phyloP scores from a whole-genome alignment of 2,329 filamentous ascomycete species.

The Ceratocystiopsis minuta region DNA sequence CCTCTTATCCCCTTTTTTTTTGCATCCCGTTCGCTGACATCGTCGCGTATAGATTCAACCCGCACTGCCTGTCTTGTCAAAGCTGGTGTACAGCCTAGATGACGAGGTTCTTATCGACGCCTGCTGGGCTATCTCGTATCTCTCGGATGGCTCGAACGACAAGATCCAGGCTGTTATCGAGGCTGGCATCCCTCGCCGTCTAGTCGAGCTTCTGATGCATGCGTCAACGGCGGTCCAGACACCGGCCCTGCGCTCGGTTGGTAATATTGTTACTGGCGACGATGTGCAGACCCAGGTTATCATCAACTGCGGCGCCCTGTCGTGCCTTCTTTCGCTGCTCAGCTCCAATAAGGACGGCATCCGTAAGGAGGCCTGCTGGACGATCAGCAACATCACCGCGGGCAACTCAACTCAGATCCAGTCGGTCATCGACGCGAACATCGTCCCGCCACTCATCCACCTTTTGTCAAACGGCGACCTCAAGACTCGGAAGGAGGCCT shows the following conservation, averaged over 20 bases:
- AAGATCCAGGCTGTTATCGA: constrained; percentile 99
- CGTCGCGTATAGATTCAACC: constrained; percentile 56
- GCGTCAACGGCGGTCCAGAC: constrained; percentile 97
- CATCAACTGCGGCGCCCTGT: constrained; percentile 91
- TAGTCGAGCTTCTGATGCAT: constrained; percentile 96
- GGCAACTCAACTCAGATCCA: constrained; percentile 98
- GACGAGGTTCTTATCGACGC: constrained; percentile 97
- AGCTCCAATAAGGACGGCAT: constrained; percentile 98
- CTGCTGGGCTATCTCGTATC: constrained; percentile 98
- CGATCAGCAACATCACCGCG: constrained; percentile 96
- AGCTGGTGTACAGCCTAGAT: constrained; percentile 95
- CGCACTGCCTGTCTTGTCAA: constrained; percentile 83
- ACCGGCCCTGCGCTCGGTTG: constrained; percentile 86
- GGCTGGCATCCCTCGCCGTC: constrained; percentile 84
- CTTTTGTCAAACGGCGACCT: constrained; percentile 91
- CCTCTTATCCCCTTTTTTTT: not conserved
- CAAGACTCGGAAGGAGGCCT: constrained; percentile 98
- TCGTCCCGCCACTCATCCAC: constrained; percentile 91
- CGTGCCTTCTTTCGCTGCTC: constrained; percentile 79
- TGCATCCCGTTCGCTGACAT: not conserved
- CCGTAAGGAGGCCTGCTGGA: constrained; percentile 99
- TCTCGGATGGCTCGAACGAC: constrained; percentile 94
- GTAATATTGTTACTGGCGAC: constrained; percentile 96
- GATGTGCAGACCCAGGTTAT: constrained; percentile 98
- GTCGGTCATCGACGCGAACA: constrained; percentile 87